These are phyloP conservation scores for Rubia peregrina DNA, from an alignment of 305 asterid genomes.

Conservation along the genomic window DNA sequence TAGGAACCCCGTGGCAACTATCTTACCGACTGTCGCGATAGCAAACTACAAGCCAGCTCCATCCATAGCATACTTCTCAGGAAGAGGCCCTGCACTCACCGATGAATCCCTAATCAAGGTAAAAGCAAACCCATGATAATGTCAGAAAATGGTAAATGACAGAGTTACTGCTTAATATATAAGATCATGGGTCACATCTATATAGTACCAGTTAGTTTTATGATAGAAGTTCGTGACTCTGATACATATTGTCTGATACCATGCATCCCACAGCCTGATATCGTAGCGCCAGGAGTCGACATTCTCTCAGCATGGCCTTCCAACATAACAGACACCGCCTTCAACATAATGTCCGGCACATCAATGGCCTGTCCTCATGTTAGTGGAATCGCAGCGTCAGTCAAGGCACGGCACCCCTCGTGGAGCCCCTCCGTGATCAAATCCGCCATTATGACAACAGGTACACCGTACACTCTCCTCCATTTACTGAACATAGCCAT, in stretches of 20 bases:
- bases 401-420: constrained; percentile 54
- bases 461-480: constrained; percentile 7
- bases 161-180: too few species aligned
- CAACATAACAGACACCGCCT: constrained; percentile 23
- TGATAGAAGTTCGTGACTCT: too few species aligned
- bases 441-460: constrained; percentile 89
- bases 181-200: too few species aligned
- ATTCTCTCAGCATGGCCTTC: constrained; percentile 83
- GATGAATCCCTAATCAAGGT: constrained; percentile 60
- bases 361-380: constrained; percentile 84
- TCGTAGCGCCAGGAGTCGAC: constrained; percentile 74
- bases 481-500: too few species aligned
- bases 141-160: background rate
- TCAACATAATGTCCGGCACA: constrained; percentile 68
- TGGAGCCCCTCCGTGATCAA: constrained; percentile 61
- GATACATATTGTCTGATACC: too few species aligned
- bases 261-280: constrained; percentile 51
- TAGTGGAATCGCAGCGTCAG: constrained; percentile 52
- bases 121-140: background rate
- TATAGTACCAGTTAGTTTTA: too few species aligned
- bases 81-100: constrained; percentile 55
- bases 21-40: constrained; percentile 42
- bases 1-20: constrained; percentile 53
- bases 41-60: constrained; percentile 70
- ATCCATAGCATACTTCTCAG: constrained; percentile 54